A percentile compares a stretch with the other conserved stretches of the same genome.
Evolutionary conservation across 495 filamentous ascomycete species (phyloP).

Genomic region (Parachaetomium inaequale): DNA sequence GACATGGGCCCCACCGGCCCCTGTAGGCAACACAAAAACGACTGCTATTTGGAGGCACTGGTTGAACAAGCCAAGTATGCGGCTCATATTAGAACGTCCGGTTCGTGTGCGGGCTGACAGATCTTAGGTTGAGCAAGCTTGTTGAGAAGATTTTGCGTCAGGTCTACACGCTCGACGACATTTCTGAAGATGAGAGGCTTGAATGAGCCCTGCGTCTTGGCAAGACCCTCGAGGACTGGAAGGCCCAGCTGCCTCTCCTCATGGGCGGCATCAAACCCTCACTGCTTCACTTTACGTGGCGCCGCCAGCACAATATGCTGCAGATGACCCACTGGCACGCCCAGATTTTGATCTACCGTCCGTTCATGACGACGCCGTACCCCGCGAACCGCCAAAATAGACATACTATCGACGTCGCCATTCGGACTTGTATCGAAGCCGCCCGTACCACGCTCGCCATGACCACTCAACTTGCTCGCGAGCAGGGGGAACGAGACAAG

Average conservation of each 20-base stretch:
- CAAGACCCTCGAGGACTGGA: constrained; percentile 38
- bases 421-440: constrained; percentile 33
- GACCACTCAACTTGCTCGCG: constrained; percentile 18
- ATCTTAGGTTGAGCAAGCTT: constrained; percentile 17
- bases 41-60: constrained; percentile 49
- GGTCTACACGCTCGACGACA: constrained; percentile 47
- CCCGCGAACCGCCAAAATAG: constrained; percentile 16
- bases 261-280: constrained; percentile 43
- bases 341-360: constrained; percentile 48
- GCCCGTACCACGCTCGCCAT: constrained; percentile 39
- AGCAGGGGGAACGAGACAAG: constrained; percentile 16
- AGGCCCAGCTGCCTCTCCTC: constrained; percentile 40
- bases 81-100: background rate
- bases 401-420: constrained; percentile 32
- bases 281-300: constrained; percentile 49
- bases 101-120: background rate
- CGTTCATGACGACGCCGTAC: constrained; percentile 28
- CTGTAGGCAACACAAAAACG: constrained; percentile 14
- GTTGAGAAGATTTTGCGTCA: constrained; percentile 45
- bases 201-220: constrained; percentile 36
- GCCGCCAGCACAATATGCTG: constrained; percentile 53
- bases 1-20: constrained; percentile 43
- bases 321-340: constrained; percentile 52
- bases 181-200: constrained; percentile 38
- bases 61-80: constrained; percentile 45